Percentiles rank a stretch among this genome's conserved stretches.
phyloP scores from a whole-genome alignment of 2,329 filamentous ascomycete genomes.

The Pochonia chlamydosporia region DNA sequence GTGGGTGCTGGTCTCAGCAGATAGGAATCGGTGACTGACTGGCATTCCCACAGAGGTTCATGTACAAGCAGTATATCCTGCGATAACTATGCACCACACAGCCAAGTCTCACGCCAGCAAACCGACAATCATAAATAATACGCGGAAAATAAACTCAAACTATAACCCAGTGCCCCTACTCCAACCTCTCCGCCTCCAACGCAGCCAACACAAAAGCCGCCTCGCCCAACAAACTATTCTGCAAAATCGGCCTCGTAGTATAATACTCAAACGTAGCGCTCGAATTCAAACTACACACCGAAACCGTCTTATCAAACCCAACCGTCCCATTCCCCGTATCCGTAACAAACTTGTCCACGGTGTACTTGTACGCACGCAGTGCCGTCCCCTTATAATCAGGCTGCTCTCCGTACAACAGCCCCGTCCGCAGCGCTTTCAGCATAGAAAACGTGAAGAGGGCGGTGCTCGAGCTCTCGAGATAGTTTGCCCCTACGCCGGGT shows the following conservation, averaged over 20 bases:
- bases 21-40: no score
- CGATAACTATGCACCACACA: no score
- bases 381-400: constrained; percentile 15
- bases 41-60: no score
- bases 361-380: constrained; percentile 22
- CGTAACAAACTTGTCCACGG: constrained; percentile 39
- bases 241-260: constrained; percentile 24
- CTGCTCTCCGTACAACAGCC: constrained; percentile 4
- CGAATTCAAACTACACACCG: constrained; percentile 36
- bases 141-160: no score
- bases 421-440: constrained; percentile 12
- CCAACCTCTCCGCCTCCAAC: constrained; percentile 28
- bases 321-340: constrained; percentile 35
- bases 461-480: constrained; percentile 53
- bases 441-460: constrained; percentile 49
- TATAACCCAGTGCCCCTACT: no score
- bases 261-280: constrained; percentile 35
- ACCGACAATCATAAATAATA: neutral
- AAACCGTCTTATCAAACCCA: constrained; percentile 30
- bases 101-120: no score
- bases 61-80: no score
- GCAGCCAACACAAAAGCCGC: constrained; percentile 31
- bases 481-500: constrained; percentile 49
- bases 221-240: constrained; percentile 32
- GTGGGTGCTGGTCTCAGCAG: no score